phyloP scores from a whole-genome alignment of 495 filamentous ascomycete species.

The Neurospora sp. region DNA sequence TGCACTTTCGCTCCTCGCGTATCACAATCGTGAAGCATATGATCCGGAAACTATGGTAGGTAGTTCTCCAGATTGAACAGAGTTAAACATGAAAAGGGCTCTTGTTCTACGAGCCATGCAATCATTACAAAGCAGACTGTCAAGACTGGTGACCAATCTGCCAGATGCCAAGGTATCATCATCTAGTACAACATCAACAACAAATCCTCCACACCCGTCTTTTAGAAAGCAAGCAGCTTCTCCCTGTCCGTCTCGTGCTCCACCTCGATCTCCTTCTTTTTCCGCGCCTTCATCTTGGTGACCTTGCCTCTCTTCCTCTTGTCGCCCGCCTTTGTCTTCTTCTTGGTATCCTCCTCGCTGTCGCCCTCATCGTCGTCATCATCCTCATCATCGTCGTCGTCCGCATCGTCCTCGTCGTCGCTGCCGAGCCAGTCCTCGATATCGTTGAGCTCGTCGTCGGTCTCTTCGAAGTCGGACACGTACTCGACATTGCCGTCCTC shows the following conservation, averaged over 20 bases:
- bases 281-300: slow-evolving; percentile 51
- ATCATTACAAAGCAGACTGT: neutral
- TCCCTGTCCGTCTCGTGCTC: slow-evolving; percentile 47
- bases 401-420: slow-evolving; percentile 38
- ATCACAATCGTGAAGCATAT: neutral
- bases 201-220: neutral
- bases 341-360: slow-evolving; percentile 37
- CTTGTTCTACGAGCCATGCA: neutral
- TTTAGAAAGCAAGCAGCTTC: slow-evolving; percentile 34
- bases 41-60: neutral
- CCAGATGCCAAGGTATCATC: neutral
- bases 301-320: slow-evolving; percentile 59
- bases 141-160: neutral
- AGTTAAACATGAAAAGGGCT: neutral
- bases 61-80: no score
- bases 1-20: neutral
- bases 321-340: slow-evolving; percentile 41
- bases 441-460: slow-evolving; percentile 42
- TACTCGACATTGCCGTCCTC: slow-evolving; percentile 80
- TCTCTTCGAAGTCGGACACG: slow-evolving; percentile 51
- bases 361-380: slow-evolving; percentile 41
- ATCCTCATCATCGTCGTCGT: slow-evolving; percentile 39
- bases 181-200: neutral
- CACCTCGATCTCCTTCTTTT: slow-evolving; percentile 64
- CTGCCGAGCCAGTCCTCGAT: slow-evolving; percentile 42